These are phyloP conservation scores for Phyllachora maydis DNA, from an alignment of 2,329 filamentous ascomycete genomes.

Conservation along the genomic window DNA sequence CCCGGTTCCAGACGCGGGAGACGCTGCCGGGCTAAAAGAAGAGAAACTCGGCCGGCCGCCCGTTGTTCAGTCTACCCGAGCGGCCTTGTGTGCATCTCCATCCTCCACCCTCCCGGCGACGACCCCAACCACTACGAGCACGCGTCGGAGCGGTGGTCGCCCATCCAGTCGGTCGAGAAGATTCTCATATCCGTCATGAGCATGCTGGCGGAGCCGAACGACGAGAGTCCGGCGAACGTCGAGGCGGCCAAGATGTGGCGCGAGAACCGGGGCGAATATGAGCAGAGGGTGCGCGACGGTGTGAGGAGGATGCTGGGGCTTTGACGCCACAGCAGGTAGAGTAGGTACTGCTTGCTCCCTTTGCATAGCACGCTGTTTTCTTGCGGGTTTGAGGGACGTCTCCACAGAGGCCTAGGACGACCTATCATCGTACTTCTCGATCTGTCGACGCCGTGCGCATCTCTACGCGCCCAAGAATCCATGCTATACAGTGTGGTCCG, in stretches of 20 bases:
- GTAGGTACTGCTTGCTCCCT: no score
- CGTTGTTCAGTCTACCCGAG: conserved; percentile 61
- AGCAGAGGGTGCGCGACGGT: conserved; percentile 64
- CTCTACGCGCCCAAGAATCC: no score
- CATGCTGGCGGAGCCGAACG: conserved; percentile 93
- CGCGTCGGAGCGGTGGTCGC: conserved; percentile 86
- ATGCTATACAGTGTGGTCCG: no score
- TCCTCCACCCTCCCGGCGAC: conserved; percentile 87
- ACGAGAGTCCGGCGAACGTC: conserved; percentile 89
- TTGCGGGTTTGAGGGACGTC: background rate
- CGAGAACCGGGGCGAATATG: conserved; percentile 65
- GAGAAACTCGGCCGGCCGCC: no score
- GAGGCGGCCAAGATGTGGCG: conserved; percentile 96
- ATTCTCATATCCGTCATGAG: conserved; percentile 95
- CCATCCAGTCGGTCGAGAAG: conserved; percentile 94
- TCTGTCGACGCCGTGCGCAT: no score
- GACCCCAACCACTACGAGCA: conserved; percentile 98
- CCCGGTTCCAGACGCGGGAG: no score
- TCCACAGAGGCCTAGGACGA: background rate
- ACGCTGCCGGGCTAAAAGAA: no score
- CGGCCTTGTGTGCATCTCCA: conserved; percentile 93
- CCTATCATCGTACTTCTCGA: background rate
- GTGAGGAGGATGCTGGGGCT: conserved; percentile 63
- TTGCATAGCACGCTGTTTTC: conserved; percentile 4
- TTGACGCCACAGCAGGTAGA: no score